Conservation (phyloP, 306 rosid genomes). For the Cucurbita argyrosperma region DNA sequence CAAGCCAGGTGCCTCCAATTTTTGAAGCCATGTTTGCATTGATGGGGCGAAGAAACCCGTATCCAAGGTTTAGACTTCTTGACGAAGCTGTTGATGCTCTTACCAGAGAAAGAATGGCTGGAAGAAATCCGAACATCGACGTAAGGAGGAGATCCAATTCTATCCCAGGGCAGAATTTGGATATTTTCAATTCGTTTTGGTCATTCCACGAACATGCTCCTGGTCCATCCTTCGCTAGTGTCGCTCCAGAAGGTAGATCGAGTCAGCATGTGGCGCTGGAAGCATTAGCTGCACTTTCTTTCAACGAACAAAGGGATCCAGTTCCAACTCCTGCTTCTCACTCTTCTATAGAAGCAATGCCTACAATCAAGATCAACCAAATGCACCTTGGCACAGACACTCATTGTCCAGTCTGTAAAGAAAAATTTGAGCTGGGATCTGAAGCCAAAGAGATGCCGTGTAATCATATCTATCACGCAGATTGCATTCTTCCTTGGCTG, state of each 20-base stretch:
- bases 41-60: constrained; percentile 29
- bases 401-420: constrained; percentile 71
- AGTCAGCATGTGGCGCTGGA: constrained; percentile 46
- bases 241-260: constrained; percentile 29
- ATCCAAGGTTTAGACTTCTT: constrained; percentile 26
- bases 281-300: constrained; percentile 40
- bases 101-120: constrained; percentile 46
- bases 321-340: constrained; percentile 54
- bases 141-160: constrained; percentile 17
- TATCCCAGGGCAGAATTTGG: neutral
- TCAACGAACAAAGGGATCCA: constrained; percentile 37
- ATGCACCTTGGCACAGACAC: constrained; percentile 45
- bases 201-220: constrained; percentile 44
- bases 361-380: constrained; percentile 42
- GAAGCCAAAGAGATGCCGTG: constrained; percentile 79
- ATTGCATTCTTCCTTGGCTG: constrained; percentile 75
- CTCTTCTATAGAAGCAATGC: constrained; percentile 60
- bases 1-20: constrained; percentile 29
- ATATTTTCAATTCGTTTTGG: constrained; percentile 17
- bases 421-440: constrained; percentile 48
- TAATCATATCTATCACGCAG: constrained; percentile 70
- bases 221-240: constrained; percentile 19
- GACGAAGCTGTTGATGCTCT: constrained; percentile 30
- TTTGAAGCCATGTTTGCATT: constrained; percentile 32
- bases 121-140: constrained; percentile 33